Base-by-base conservation (phyloP, 2,329 filamentous ascomycete species). In the Aspergillus sp. region DNA sequence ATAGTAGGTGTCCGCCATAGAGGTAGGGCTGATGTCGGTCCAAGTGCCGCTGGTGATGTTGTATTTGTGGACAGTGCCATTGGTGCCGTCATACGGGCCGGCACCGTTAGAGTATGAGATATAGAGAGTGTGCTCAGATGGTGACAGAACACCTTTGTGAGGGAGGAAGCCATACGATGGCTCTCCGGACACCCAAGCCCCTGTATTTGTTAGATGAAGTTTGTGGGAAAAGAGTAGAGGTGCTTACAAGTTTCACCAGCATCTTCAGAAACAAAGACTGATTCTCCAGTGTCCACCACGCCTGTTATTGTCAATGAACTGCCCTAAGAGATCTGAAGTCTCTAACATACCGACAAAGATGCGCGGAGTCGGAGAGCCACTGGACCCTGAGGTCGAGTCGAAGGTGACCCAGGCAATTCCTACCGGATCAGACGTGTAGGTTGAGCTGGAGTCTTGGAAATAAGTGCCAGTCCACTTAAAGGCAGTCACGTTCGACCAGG, bases 21-120 rank as follows among this genome's bases (percentile, higher is more conserved):
- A 76, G 0, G 79, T 81, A 0, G 85, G 85, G 0, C 83, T 86
- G 66, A 87, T 87, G 66, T 87, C 75, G 10, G 77, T 83, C 83
- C 84, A 87, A 1, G 73, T 78, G 30, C 74, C 71, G 2, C 74
- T 73, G 1, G 78, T 67, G 48, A 86, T 79, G 58, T 85, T 80
- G 63, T 86, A 87, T 59, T 82, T 80, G 61, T 82, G 84, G 1
- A 87, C 81, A 0, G 78, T 83, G 23, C 85, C 85, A 3, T 74
- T 65, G 0, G 77, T 80, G 12, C 84, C 85, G 59, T 87, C 85
- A 59, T 86, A 87, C 1, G 85, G 85, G 0, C 85, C 85, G 0
- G 79, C 78, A 0, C 82, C 84, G 53, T 87, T 80, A 15, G 78
- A 79, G 67, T 87, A 87, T 0, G 80, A 82, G 5, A 87, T 67